Evolutionary conservation across 2,329 filamentous ascomycete species (phyloP).

Genomic region (Diaporthe vaccinii): DNA sequence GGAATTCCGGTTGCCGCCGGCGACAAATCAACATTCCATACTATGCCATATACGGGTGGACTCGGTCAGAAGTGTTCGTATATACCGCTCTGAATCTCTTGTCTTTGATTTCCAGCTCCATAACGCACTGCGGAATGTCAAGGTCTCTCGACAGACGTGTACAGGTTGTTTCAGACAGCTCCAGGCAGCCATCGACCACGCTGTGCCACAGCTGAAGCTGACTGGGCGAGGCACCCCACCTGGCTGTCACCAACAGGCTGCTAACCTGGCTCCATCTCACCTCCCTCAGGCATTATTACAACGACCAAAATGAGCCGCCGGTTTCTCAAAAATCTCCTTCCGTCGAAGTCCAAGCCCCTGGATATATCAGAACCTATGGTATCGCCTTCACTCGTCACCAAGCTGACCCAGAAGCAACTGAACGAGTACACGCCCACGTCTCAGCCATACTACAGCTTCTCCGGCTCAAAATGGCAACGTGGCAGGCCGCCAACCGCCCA

Average conservation of each 20-base stretch:
- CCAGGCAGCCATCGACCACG: constrained; percentile 3
- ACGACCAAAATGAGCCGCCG: constrained; percentile 1
- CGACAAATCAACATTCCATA: not conserved
- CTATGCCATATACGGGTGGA: not conserved
- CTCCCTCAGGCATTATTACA: not conserved
- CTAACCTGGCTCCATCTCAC: not conserved
- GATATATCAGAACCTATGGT: constrained; percentile 14
- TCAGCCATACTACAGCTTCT: constrained; percentile 46
- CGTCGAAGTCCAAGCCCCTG: not conserved
- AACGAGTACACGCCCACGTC: constrained; percentile 44
- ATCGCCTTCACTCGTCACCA: constrained; percentile 12
- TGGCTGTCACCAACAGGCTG: not conserved
- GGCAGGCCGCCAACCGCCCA: not conserved
- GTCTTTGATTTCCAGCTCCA: too few relatives aligned
- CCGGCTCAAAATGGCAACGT: constrained; percentile 43
- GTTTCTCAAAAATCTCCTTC: not conserved
- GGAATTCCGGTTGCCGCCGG: constrained; percentile 5
- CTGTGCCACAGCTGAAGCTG: constrained; percentile 19
- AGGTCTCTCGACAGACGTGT: not conserved
- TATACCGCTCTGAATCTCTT: not conserved
- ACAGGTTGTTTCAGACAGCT: not conserved
- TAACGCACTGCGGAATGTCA: not conserved
- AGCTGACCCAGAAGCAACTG: constrained; percentile 31
- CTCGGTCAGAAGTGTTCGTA: not conserved
- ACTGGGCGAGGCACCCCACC: not conserved